Percentiles rank a stretch among this genome's conserved stretches.
These are phyloP conservation scores for Crithidia sp. DNA, from an alignment of 208 protist species.

Conservation along the genomic window DNA sequence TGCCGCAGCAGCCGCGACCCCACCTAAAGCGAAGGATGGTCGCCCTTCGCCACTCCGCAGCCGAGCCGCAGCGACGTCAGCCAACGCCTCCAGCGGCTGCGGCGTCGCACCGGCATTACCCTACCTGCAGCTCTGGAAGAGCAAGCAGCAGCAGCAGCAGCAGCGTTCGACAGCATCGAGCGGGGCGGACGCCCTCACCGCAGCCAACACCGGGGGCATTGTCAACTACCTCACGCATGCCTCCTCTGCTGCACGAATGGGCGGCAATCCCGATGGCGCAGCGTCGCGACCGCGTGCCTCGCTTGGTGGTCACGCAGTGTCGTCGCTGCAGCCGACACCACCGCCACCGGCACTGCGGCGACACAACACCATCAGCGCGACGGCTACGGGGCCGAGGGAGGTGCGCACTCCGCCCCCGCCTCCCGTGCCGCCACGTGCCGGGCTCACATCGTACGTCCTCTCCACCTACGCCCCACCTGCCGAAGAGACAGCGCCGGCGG, in stretches of 20 bases:
- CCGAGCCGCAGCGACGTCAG: background rate
- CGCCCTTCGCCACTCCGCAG: background rate
- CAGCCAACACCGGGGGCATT: background rate
- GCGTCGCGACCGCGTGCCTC: background rate
- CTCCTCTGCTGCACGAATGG: background rate
- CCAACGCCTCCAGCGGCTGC: background rate
- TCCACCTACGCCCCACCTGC: conserved; percentile 17
- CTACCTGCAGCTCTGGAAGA: conserved; percentile 23
- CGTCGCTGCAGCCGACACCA: background rate
- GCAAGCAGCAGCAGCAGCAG: conserved; percentile 12
- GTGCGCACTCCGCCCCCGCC: conserved; percentile 11
- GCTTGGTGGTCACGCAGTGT: background rate
- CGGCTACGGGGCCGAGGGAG: background rate
- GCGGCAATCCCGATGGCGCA: background rate
- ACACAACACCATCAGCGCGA: conserved; percentile 19
- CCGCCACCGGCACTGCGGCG: background rate
- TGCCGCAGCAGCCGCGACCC: background rate
- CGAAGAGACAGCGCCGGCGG: conserved; percentile 1
- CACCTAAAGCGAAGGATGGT: background rate
- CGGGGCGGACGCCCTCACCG: background rate
- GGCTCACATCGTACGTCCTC: conserved; percentile 26
- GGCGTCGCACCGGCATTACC: background rate
- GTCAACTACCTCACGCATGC: conserved; percentile 22
- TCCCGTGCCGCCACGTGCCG: conserved; percentile 32
- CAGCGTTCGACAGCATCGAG: background rate